Base-by-base conservation (phyloP, 1,284 basidiomycete genomes). In the Schizopora paradoxa region DNA sequence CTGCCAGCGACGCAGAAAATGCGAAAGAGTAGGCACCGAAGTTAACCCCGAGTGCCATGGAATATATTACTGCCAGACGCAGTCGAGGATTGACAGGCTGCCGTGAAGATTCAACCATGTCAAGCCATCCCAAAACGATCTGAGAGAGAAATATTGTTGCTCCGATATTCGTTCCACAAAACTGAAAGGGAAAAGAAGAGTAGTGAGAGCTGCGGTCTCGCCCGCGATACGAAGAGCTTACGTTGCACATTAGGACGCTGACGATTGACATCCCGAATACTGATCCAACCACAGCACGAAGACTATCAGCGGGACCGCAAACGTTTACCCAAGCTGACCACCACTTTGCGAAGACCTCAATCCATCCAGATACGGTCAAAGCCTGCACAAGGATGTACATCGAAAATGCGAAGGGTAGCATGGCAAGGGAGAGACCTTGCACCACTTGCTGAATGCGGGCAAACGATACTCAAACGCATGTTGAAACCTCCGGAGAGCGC, bases 371-470 rank as follows among this genome's bases (percentile, higher is more conserved):
- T 47, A 83, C 74, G 4, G 81, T 75, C 6, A 98, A 73, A 0
- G 77, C 87, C 60, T 95, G 86, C 44, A 96, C 91, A 38, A 98
- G 79, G 56, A 98, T 91, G 67, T 98, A 98, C 69, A 96, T 92
- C 4, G 86, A 84, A 61, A 98, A 92, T 0, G 93, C 91, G 59
- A 98, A 98, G 0, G 92, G 92, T 6, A 97, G 69, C 5, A 98
- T 77, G 8, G 79, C 75, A 49, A 91, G 76, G 0, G 91, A 91
- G 0, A 94, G 71, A n/a, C n/a, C n/a, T n/a, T n/a, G n/a, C n/a
- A n/a, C n/a, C n/a, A n/a, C n/a, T n/a, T n/a, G n/a, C n/a, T n/a
- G n/a, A n/a, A n/a, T n/a, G n/a, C n/a, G n/a, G n/a, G n/a, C n/a
- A n/a, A n/a, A n/a, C n/a, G n/a, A n/a, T n/a, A n/a, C n/a, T n/a